Base-by-base conservation (phyloP, 2,329 filamentous ascomycete genomes). In the Aureobasidium sp. region DNA sequence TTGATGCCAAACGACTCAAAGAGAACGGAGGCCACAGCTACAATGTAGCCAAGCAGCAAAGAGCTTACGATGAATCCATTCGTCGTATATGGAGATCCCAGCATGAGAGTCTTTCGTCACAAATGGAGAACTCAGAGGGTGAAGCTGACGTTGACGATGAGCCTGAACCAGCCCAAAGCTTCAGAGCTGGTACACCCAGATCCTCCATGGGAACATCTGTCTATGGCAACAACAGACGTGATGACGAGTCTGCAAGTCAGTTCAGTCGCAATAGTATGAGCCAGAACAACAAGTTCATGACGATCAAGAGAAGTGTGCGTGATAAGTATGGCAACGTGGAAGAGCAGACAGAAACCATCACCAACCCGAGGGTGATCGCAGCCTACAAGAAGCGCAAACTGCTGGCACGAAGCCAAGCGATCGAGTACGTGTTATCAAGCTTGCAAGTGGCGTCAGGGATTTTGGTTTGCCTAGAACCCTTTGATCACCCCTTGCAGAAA, bases 21-120 rank as follows among this genome's bases (percentile, higher is more conserved):
- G 83, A 86, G 61, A 78, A 82, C 66, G 91, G 91, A 61, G 94
- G 94, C 0, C 94, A 99, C 75, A 92, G 90, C 67, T 99, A 99
- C 78, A 99, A 99, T 66, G 94, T 99, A 64, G 94, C 93, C 71
- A 87, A 90, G 67, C 94, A 99, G 73, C 91, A 97, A 70, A 87
- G 85, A 64, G 89, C 91, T 68, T 99, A 99, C 72, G 91, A 95
- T 67, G 87, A 92, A 59, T 91, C 91, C 27, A 97, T 99, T 67
- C 85, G 87, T 61, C 86, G 90, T 64, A 97, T 97, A 64, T 99
- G 94, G 94, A 87, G 91, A 64, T 86, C 88, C 66, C 93, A 97
- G 73, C 90, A 88, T 73, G 77, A 83, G 14, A 93, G 88, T 58
- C 79, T 97, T 7, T 86, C 86, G 7, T 89, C 94, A 62, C 78